A percentile compares a stretch with the other conserved stretches of the same genome.
Evolutionary conservation across 768 basidiomycete genomes (phyloP).

Genomic region (Auriscalpium vulgare): DNA sequence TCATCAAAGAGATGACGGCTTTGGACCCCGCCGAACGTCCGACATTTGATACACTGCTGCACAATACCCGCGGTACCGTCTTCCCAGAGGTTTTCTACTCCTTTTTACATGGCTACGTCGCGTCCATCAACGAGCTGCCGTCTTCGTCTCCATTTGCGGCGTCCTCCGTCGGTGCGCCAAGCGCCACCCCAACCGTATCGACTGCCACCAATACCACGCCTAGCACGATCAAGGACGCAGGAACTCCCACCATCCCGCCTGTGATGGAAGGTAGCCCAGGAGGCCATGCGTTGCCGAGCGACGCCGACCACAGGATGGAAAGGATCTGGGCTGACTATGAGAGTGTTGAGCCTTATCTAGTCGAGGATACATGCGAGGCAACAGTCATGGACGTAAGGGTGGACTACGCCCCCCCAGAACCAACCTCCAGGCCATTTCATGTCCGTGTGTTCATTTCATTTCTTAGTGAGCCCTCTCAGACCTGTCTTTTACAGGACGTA

Average conservation of each 20-base stretch:
- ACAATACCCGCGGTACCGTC: conserved; percentile 65
- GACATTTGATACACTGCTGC: conserved; percentile 72
- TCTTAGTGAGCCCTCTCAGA: background rate
- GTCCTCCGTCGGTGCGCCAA: background rate
- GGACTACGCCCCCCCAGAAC: conserved; percentile 41
- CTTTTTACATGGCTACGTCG: conserved; percentile 85
- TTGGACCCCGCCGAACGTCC: conserved; percentile 73
- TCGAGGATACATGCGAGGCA: conserved; percentile 37
- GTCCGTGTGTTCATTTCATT: conserved; percentile 26
- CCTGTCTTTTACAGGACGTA: conserved; percentile 42
- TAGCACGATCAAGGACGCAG: conserved; percentile 3
- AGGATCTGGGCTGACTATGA: conserved; percentile 84
- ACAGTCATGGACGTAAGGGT: conserved; percentile 46
- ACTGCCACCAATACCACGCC: conserved; percentile 7
- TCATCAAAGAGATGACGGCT: conserved; percentile 87
- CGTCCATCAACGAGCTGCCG: conserved; percentile 66
- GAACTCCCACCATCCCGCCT: conserved; percentile 5
- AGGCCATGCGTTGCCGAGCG: conserved; percentile 46
- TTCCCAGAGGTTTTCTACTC: conserved; percentile 94
- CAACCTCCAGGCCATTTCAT: conserved; percentile 49
- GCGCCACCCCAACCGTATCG: conserved; percentile 4
- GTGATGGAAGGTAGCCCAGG: conserved; percentile 15
- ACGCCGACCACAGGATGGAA: conserved; percentile 82
- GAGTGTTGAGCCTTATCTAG: conserved; percentile 65
- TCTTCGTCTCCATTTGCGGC: conserved; percentile 33